Percentiles rank a stretch among this genome's conserved stretches.
These are phyloP conservation scores for Phoma sp. DNA, from an alignment of 2,329 filamentous ascomycete genomes.

Conservation along the genomic window DNA sequence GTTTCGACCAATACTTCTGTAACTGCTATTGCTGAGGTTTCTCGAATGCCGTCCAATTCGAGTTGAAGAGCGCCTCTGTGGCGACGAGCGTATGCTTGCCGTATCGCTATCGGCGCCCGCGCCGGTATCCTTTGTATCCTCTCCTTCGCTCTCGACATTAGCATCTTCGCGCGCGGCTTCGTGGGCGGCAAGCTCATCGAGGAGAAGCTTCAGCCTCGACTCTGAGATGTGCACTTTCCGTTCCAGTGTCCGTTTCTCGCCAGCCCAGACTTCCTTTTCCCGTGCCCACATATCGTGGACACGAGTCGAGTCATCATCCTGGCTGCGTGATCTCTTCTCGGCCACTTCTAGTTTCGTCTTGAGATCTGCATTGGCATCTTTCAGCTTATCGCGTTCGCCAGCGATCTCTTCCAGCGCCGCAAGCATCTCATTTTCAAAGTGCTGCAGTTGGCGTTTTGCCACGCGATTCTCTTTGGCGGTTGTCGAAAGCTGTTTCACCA, in stretches of 20 bases:
- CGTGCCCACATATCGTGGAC: conserved; percentile 81
- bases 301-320: conserved; percentile 83
- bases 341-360: conserved; percentile 77
- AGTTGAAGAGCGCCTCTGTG: conserved; percentile 56
- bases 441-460: conserved; percentile 82
- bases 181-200: conserved; percentile 83
- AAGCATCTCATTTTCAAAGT: conserved; percentile 86
- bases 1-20: conserved; percentile 60
- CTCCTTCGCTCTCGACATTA: conserved; percentile 64
- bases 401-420: conserved; percentile 84
- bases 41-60: conserved; percentile 64
- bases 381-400: conserved; percentile 83
- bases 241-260: conserved; percentile 82
- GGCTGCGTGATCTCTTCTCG: conserved; percentile 78
- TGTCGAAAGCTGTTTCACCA: conserved; percentile 68
- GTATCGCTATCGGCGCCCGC: conserved; percentile 68
- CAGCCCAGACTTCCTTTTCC: conserved; percentile 85
- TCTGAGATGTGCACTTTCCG: conserved; percentile 90
- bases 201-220: conserved; percentile 78
- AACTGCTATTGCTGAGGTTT: conserved; percentile 61
- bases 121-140: conserved; percentile 67
- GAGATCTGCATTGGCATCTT: conserved; percentile 74
- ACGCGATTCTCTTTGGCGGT: conserved; percentile 79
- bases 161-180: conserved; percentile 58
- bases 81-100: conserved; percentile 72